Base-by-base conservation (phyloP, 2,329 filamentous ascomycete species). In the Ophiocordyceps australis region DNA sequence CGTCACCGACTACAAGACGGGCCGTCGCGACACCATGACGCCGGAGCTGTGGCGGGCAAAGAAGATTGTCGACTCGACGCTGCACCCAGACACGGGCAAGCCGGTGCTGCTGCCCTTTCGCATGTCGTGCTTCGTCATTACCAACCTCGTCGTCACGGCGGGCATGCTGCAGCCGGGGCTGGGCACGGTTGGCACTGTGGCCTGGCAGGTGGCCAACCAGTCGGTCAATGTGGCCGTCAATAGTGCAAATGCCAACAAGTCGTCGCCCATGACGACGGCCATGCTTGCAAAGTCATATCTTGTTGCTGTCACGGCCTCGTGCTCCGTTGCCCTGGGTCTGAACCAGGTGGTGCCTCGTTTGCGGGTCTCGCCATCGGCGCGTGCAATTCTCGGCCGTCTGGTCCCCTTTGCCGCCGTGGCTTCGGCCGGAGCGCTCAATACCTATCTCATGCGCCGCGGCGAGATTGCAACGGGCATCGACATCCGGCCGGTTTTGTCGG, bases 151-250 rank as follows among this genome's bases (percentile, higher is more conserved):
- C 30, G 86, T 95, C 32, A 98, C 89, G 23, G 86, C 74, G 6
- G 89, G 89, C 41, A 98, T 98, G 89, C 75, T 98, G 29, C 89
- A 86, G 27, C 89, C 89, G 4, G 79, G 79, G 8, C 66, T 95
- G 14, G 59, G 67, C 40, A 93, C 76, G 23, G 65, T 67, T 22
- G 89, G 86, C 27, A 94, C 82, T 5, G 62, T 95, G 20, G 74
- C 76, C 37, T 98, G 89, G 89, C 89, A 98, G 55, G 71, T 94
- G 30, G 71, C 79, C 38, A 98, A 98, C 55, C 89, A 98, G 58
- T 94, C 85, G 9, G 74, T 98, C 40, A 98, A 98, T 49, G 89
- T 98, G 16, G 86, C 82, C 38, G 86, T 98, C 63, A 98, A 98
- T 65, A 83, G 73, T 48, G 80, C 86, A 45, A 98, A 98, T 50